These are phyloP conservation scores for Amanita jacksonii DNA, from an alignment of 768 basidiomycete genomes.

Conservation along the genomic window DNA sequence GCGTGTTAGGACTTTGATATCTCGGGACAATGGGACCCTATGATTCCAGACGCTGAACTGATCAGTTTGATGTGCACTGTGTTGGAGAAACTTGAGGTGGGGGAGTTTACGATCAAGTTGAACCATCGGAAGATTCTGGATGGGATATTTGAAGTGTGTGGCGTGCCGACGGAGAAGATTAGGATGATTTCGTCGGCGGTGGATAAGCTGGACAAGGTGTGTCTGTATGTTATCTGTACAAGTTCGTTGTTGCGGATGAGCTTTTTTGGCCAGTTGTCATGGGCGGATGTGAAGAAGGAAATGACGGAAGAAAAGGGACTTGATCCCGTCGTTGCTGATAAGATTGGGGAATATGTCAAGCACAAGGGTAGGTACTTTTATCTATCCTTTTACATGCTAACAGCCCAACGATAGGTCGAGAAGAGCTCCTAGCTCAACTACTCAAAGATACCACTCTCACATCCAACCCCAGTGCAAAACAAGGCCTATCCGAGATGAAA, in stretches of 20 bases:
- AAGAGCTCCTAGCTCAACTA: slow-evolving; percentile 64
- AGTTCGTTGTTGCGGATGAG: slow-evolving; percentile 1
- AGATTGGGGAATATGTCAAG: slow-evolving; percentile 95
- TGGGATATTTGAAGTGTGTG: slow-evolving; percentile 94
- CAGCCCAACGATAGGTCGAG: slow-evolving; percentile 45
- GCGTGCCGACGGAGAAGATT: slow-evolving; percentile 85
- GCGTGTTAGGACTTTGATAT: slow-evolving; percentile 84
- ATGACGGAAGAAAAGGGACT: slow-evolving; percentile 97
- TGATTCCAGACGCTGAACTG: slow-evolving; percentile 96
- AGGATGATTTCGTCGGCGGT: slow-evolving; percentile 92
- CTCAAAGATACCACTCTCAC: slow-evolving; percentile 53
- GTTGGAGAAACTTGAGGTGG: slow-evolving; percentile 75
- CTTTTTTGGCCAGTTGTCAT: slow-evolving; percentile 49
- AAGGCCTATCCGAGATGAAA: slow-evolving; percentile 81
- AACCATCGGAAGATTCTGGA: slow-evolving; percentile 97
- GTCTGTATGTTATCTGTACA: slow-evolving; percentile 8
- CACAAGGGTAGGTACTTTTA: slow-evolving; percentile 56
- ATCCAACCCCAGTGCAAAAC: slow-evolving; percentile 64
- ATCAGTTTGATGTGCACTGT: slow-evolving; percentile 77
- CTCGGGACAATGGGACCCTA: slow-evolving; percentile 83
- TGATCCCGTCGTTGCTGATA: slow-evolving; percentile 71
- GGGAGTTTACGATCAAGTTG: slow-evolving; percentile 92
- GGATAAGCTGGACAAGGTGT: slow-evolving; percentile 95
- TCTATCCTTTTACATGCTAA: not conserved
- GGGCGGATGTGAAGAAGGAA: slow-evolving; percentile 89